Percentiles rank a stretch among this genome's conserved stretches.
phyloP scores from a whole-genome alignment of 306 rosid genomes.

The Rosa lucieae region DNA sequence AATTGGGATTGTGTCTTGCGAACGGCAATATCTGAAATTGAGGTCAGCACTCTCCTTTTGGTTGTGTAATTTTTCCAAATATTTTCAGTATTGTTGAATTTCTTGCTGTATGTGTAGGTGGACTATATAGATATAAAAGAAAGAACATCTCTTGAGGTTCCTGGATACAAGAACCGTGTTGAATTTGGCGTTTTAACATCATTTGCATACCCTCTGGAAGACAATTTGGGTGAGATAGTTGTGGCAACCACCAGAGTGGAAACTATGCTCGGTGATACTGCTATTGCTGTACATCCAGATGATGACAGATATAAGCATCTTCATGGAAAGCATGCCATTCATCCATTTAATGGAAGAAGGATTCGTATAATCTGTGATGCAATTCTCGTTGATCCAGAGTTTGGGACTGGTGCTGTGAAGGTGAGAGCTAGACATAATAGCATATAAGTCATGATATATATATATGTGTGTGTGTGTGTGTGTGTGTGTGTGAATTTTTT shows the following conservation, averaged over 20 bases:
- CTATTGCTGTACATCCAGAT: slow-evolving; percentile 82
- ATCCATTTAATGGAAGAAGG: slow-evolving; percentile 84
- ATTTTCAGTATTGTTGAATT: slow-evolving; percentile 15
- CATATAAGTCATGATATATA: neutral
- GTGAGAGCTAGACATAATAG: slow-evolving; percentile 34
- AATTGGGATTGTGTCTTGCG: slow-evolving; percentile 93
- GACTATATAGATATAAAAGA: slow-evolving; percentile 83
- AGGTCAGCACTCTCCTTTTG: slow-evolving; percentile 47
- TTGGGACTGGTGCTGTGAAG: slow-evolving; percentile 99
- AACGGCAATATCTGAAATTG: slow-evolving; percentile 94
- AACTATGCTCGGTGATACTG: slow-evolving; percentile 98
- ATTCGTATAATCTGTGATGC: slow-evolving; percentile 83
- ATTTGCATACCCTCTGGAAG: slow-evolving; percentile 87
- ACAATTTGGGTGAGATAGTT: slow-evolving; percentile 76
- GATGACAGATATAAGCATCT: slow-evolving; percentile 68
- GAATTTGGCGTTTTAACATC: slow-evolving; percentile 89
- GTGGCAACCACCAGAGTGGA: slow-evolving; percentile 96
- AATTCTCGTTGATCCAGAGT: slow-evolving; percentile 83
- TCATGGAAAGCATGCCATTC: slow-evolving; percentile 85
- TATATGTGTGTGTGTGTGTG: too few relatives aligned
- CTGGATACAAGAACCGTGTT: slow-evolving; percentile 77
- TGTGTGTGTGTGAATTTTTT: too few relatives aligned
- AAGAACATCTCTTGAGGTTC: slow-evolving; percentile 64
- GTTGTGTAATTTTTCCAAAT: slow-evolving; percentile 3
- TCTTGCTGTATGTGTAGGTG: slow-evolving; percentile 56